Evolutionary conservation across 768 basidiomycete species (phyloP).

Genomic region (Mycena floridula): DNA sequence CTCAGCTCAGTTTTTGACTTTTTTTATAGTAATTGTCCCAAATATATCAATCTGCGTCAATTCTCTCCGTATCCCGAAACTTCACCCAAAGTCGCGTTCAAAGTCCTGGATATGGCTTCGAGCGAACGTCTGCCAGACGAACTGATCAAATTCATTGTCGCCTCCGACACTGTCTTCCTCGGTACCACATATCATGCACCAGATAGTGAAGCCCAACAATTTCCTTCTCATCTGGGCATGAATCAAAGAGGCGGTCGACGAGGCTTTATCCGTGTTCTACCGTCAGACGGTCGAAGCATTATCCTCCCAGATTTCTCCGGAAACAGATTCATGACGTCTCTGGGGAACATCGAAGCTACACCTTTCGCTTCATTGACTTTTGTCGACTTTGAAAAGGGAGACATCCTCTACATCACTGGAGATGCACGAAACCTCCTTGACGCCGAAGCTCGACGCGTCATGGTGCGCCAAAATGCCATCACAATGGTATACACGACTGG

Average conservation of each 20-base stretch:
- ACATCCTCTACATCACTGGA: slow-evolving; percentile 60
- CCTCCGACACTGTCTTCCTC: slow-evolving; percentile 49
- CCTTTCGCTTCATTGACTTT: slow-evolving; percentile 55
- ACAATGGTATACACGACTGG: slow-evolving; percentile 46
- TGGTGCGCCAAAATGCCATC: slow-evolving; percentile 49
- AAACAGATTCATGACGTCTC: slow-evolving; percentile 56
- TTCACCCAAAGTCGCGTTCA: slow-evolving; percentile 30
- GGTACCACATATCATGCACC: slow-evolving; percentile 43
- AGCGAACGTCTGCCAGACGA: slow-evolving; percentile 42
- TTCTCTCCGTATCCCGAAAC: slow-evolving; percentile 36
- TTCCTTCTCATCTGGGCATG: slow-evolving; percentile 56
- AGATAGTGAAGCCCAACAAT: slow-evolving; percentile 24
- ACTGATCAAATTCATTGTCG: slow-evolving; percentile 39
- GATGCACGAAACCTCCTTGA: slow-evolving; percentile 44
- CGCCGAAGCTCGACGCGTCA: slow-evolving; percentile 38
- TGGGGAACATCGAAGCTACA: slow-evolving; percentile 56
- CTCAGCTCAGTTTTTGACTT: background rate
- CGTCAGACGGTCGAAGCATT: slow-evolving; percentile 47
- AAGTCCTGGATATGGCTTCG: slow-evolving; percentile 23
- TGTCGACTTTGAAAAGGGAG: slow-evolving; percentile 44
- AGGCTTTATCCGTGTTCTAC: slow-evolving; percentile 55
- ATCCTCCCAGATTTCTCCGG: slow-evolving; percentile 59
- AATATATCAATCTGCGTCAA: slow-evolving; percentile 57
- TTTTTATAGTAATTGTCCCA: slow-evolving; percentile 55
- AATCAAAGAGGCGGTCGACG: slow-evolving; percentile 61